Percentiles rank a stretch among this genome's conserved stretches.
phyloP scores from a whole-genome alignment of 2,329 filamentous ascomycete species.

The Cytospora paraplurivora region DNA sequence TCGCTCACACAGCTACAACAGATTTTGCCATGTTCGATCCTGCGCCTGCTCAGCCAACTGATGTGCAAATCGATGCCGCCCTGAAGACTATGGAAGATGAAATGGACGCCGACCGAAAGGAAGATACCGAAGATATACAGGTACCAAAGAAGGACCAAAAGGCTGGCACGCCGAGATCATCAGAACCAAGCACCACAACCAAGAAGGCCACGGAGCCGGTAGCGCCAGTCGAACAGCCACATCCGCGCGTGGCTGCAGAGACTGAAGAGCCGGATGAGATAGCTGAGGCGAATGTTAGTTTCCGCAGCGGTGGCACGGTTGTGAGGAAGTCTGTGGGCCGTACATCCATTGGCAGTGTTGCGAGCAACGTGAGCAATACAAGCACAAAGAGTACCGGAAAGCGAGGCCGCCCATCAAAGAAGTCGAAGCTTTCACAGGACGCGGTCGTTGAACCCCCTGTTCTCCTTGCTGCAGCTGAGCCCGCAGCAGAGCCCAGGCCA shows the following conservation, averaged over 20 bases:
- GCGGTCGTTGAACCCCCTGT: not conserved
- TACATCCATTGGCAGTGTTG: conserved; percentile 13
- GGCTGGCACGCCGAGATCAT: conserved; percentile 51
- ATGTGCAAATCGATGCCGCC: conserved; percentile 54
- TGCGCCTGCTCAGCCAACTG: conserved; percentile 46
- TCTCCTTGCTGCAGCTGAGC: not conserved
- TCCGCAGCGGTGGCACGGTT: conserved; percentile 47
- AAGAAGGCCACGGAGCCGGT: conserved; percentile 47
- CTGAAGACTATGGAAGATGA: conserved; percentile 52
- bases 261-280: conserved; percentile 34
- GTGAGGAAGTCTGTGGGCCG: conserved; percentile 39
- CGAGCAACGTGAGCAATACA: conserved; percentile 7
- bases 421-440: conserved; percentile 4
- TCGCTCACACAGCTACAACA: conserved; percentile 34
- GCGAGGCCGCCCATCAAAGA: conserved; percentile 25
- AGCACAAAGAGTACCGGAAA: conserved; percentile 22
- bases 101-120: conserved; percentile 45
- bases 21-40: conserved; percentile 59
- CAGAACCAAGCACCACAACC: conserved; percentile 47
- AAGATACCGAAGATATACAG: conserved; percentile 42
- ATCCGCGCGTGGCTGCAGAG: conserved; percentile 29
- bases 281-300: conserved; percentile 44
- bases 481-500: conserved; percentile 24
- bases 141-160: conserved; percentile 60
- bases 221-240: conserved; percentile 25